Conservation (phyloP, 2,329 filamentous ascomycete genomes). For the Sporothrix variecibatus region DNA sequence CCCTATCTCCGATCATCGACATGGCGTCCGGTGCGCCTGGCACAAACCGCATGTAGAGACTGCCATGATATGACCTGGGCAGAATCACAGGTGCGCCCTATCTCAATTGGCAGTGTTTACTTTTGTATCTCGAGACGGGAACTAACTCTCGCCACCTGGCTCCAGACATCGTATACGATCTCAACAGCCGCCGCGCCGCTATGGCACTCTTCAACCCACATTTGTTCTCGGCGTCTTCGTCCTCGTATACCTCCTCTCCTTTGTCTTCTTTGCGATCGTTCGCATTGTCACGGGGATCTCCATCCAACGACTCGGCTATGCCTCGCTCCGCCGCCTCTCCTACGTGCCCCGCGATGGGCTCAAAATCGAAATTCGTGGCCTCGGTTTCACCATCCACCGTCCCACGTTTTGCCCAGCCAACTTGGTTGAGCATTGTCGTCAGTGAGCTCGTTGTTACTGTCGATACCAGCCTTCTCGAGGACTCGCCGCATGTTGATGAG, state of each 20-base stretch:
- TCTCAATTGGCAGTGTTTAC: neutral
- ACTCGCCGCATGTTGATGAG: constrained; percentile 45
- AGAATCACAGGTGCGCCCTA: constrained; percentile 14
- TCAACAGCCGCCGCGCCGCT: constrained; percentile 30
- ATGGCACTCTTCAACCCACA: constrained; percentile 71
- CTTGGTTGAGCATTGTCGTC: constrained; percentile 89
- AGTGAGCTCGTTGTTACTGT: constrained; percentile 83
- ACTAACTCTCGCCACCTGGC: neutral
- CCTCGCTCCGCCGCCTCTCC: constrained; percentile 85
- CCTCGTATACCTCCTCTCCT: constrained; percentile 85
- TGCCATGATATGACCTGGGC: constrained; percentile 22
- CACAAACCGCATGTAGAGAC: constrained; percentile 24
- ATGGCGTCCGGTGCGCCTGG: constrained; percentile 24
- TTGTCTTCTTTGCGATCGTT: constrained; percentile 88
- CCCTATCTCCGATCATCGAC: constrained; percentile 10
- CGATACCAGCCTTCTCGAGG: constrained; percentile 68
- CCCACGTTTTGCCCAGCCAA: constrained; percentile 97
- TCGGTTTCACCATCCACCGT: constrained; percentile 85
- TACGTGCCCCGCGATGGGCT: constrained; percentile 89
- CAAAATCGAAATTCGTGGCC: constrained; percentile 82
- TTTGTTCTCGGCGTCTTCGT: constrained; percentile 85
- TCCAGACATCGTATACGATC: neutral
- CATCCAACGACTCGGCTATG: constrained; percentile 91
- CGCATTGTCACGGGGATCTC: constrained; percentile 92
- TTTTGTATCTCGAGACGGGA: neutral